phyloP scores from a whole-genome alignment of 2,329 filamentous ascomycete genomes.

The Cercospora nicotianae region DNA sequence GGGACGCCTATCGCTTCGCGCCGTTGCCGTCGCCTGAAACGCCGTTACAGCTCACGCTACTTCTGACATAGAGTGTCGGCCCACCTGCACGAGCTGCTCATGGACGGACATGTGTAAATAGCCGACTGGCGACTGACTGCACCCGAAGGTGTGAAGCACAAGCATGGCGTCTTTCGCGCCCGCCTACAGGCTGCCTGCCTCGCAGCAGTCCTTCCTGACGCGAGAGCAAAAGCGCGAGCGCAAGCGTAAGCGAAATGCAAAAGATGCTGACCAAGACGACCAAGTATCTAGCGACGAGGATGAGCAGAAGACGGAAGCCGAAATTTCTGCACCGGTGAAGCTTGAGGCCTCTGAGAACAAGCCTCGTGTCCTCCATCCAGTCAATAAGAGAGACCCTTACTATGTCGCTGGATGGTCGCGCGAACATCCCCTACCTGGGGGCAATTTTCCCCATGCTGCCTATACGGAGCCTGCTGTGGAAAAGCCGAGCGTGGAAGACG shows the following conservation, averaged over 20 bases:
- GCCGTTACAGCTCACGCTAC: neutral
- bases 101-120: conserved; percentile 12
- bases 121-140: conserved; percentile 4
- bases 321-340: conserved; percentile 8
- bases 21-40: conserved; percentile 3
- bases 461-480: conserved; percentile 32
- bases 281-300: conserved; percentile 12
- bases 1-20: neutral
- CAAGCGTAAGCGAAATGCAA: conserved; percentile 32
- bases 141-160: conserved; percentile 12
- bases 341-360: conserved; percentile 14
- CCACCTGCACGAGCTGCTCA: neutral
- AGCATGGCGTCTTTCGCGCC: conserved; percentile 35
- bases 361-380: conserved; percentile 27
- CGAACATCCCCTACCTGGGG: conserved; percentile 42
- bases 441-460: conserved; percentile 49
- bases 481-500: conserved; percentile 37
- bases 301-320: conserved; percentile 10
- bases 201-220: conserved; percentile 30
- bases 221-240: conserved; percentile 30
- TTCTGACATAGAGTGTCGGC: conserved; percentile 8
- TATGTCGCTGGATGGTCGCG: conserved; percentile 45
- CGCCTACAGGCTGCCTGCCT: conserved; percentile 30
- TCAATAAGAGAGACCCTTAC: conserved; percentile 38
- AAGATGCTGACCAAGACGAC: conserved; percentile 22